Conservation (phyloP, 139 green algal species). For the Pseudopediastrum boryanum region DNA sequence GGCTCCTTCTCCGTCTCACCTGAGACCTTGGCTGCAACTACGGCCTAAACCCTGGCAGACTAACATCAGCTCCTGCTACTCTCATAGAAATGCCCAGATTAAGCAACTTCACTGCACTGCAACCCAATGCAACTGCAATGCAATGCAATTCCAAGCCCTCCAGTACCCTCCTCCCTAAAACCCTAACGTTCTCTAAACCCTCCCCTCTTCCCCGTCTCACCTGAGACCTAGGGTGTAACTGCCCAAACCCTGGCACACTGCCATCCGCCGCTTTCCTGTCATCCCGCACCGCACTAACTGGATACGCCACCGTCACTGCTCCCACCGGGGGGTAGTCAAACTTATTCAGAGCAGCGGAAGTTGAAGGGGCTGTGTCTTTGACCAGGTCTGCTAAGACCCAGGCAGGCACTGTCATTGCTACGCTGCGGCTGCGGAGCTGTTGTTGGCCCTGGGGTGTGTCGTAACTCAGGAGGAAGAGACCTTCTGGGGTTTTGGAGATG, state of each 20-base stretch:
- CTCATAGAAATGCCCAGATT: too few species aligned
- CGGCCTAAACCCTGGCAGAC: too few species aligned
- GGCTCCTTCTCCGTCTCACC: neutral
- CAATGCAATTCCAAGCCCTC: too few species aligned
- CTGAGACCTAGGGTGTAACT: conserved; percentile 94
- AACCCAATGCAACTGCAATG: too few species aligned
- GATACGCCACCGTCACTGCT: conserved; percentile 93
- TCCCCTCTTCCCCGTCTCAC: conserved; percentile 28
- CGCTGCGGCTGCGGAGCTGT: conserved; percentile 44
- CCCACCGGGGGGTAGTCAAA: conserved; percentile 98
- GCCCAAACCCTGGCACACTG: conserved; percentile 90
- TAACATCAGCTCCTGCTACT: too few species aligned
- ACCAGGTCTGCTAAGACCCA: conserved; percentile 89
- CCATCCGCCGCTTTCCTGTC: conserved; percentile 75
- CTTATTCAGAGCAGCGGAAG: conserved; percentile 65
- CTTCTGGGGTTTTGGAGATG: conserved; percentile 53
- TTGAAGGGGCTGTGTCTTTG: conserved; percentile 41
- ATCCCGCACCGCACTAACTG: conserved; percentile 68
- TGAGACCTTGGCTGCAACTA: too few species aligned
- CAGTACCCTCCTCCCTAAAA: too few species aligned
- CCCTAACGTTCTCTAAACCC: neutral
- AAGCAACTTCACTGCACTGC: too few species aligned
- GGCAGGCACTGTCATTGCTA: conserved; percentile 90
- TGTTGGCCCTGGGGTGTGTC: conserved; percentile 85
- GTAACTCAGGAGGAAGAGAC: conserved; percentile 71